These are phyloP conservation scores for Thalassia testudinum DNA, from an alignment of 116 monocot genomes.

Conservation along the genomic window DNA sequence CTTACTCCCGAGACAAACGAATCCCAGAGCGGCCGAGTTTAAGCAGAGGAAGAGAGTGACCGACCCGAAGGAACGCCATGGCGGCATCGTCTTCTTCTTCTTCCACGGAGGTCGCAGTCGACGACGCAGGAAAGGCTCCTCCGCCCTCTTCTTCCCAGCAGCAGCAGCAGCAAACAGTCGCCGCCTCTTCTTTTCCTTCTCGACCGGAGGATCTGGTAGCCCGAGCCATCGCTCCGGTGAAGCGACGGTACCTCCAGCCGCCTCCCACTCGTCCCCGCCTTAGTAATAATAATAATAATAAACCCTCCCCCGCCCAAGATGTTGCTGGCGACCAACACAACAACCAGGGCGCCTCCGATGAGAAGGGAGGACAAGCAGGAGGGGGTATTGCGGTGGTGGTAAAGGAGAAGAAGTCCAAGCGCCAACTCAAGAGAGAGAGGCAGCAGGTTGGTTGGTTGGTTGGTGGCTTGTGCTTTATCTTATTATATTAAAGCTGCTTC, in stretches of 20 bases:
- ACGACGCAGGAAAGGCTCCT: no score
- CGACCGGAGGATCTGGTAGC: constrained; percentile 68
- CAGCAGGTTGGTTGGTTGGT: constrained; percentile 24
- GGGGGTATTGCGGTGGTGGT: constrained; percentile 6
- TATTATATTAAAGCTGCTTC: no score
- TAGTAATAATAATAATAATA: neutral
- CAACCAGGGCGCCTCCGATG: neutral
- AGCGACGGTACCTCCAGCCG: constrained; percentile 46
- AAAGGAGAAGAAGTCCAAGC: constrained; percentile 70
- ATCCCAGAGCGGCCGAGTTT: no score
- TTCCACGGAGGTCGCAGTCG: no score
- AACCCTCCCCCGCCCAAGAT: constrained; percentile 8
- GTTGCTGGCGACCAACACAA: constrained; percentile 1
- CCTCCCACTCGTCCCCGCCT: constrained; percentile 20
- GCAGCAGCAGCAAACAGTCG: no score
- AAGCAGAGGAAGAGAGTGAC: no score
- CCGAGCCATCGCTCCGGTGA: constrained; percentile 77
- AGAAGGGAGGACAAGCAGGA: constrained; percentile 8
- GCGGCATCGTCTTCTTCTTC: no score
- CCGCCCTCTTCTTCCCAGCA: no score
- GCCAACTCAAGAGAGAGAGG: constrained; percentile 78
- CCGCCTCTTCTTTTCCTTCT: no score
- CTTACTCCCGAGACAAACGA: no score
- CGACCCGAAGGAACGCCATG: no score
- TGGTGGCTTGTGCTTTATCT: no score